Evolutionary conservation across 2,329 filamentous ascomycete genomes (phyloP), one percentile per base, ranked within the genome.

Genomic region (Epichloe scottii): DNA sequence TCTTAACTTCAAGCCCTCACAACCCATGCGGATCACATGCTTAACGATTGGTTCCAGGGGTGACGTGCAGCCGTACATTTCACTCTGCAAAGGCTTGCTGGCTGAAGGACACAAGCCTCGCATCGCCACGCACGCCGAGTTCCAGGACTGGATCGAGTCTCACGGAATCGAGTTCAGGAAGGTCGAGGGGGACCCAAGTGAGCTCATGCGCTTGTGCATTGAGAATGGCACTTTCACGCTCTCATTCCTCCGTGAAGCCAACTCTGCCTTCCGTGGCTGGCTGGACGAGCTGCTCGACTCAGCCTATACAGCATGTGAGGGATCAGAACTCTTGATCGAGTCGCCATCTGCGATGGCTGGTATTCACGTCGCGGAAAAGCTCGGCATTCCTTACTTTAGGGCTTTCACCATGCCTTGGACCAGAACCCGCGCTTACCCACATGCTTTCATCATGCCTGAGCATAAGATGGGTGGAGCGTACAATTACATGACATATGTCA

Each of bases 331-430:
- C 34, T 74, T 98, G 39, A 95, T 98, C 54, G 93, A 98, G 66
- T 95, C 88, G 45, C 93, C 93, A 0, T 95, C 88, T 52, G 89
- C 93, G 14, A 98, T 98, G 93, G 89, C 86, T 0, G 93, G 93
- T 26, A 95, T 98, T 50, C 93, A 98, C 66, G 95, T 98, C 57
- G 93, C 93, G 1, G 93, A 98, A 69, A 89, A 89, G 23, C 76
- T 98, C 2, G 77, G 81, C 14, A 94, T 98, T 43, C 93, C 93
- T 0, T 98, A 98, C 66, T 97, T 97, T 72, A 82, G 93, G 51
- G 91, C 90, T 0, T 98, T 98, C 64, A 95, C 89, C 17, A 98
- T 98, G 93, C 93, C 93, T 0, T 98, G 93, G 93, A 95, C 93
- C 0, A 82, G 90, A 46, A 98, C 93, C 15, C 78, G 93, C 49